These are phyloP conservation scores for Heritiera littoralis DNA, from an alignment of 345 rosid species.

Conservation along the genomic window DNA sequence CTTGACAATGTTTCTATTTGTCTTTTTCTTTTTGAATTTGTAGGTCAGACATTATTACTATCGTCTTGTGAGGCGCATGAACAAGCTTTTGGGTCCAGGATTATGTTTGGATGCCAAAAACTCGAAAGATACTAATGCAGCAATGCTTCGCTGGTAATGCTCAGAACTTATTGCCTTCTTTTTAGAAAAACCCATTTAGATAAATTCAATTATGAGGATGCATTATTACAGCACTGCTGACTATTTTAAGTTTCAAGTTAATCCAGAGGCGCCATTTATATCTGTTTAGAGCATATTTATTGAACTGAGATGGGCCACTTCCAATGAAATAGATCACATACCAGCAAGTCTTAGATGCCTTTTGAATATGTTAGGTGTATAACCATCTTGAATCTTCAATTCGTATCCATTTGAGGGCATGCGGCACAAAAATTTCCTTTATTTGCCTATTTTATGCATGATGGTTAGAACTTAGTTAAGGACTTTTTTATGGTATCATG, in stretches of 20 bases:
- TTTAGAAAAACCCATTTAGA: conserved; percentile 5
- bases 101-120: conserved; percentile 94
- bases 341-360: neutral
- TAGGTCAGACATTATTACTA: conserved; percentile 99
- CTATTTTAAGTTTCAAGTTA: conserved; percentile 6
- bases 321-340: neutral
- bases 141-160: conserved; percentile 96
- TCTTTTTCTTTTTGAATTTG: conserved; percentile 26
- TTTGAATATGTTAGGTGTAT: conserved; percentile 13
- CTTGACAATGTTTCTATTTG: conserved; percentile 10
- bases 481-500: neutral
- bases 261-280: conserved; percentile 4
- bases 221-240: neutral
- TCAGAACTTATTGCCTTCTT: neutral
- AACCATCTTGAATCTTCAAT: neutral
- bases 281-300: neutral
- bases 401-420: neutral
- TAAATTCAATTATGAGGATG: neutral
- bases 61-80: conserved; percentile 97
- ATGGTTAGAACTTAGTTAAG: neutral
- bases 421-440: neutral
- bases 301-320: conserved; percentile 13
- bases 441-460: neutral
- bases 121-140: conserved; percentile 97
- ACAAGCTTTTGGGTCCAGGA: conserved; percentile 90